Evolutionary conservation across 805 yeast genomes (phyloP).

Genomic region (Wickerhamomyces queroliae): DNA sequence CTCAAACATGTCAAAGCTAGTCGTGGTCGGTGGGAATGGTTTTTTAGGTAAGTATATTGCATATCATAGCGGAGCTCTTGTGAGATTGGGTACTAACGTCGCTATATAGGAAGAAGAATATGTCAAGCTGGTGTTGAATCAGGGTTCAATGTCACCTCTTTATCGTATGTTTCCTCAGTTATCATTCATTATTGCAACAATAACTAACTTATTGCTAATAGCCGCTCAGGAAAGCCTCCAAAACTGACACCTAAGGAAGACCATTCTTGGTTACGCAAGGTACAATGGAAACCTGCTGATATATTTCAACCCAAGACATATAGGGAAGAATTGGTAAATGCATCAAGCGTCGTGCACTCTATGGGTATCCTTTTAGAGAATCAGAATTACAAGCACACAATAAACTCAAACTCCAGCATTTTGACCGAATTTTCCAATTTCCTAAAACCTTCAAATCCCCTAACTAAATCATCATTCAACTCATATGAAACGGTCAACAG

Average conservation of each 20-base stretch:
- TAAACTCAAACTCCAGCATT: slow-evolving; percentile 23
- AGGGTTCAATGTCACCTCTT: slow-evolving; percentile 63
- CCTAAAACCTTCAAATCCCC: slow-evolving; percentile 55
- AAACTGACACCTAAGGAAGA: slow-evolving; percentile 23
- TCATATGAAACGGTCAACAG: slow-evolving; percentile 63
- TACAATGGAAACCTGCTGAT: slow-evolving; percentile 63
- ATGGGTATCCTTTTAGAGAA: slow-evolving; percentile 74
- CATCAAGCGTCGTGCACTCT: slow-evolving; percentile 73
- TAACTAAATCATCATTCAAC: slow-evolving; percentile 33
- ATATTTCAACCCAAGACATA: slow-evolving; percentile 63
- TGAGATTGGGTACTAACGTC: background rate
- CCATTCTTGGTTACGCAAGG: slow-evolving; percentile 46
- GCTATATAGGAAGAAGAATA: slow-evolving; percentile 46
- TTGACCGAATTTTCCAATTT: slow-evolving; percentile 31
- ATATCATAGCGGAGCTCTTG: background rate
- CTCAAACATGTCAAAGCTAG: slow-evolving; percentile 27
- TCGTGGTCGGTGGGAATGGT: slow-evolving; percentile 88
- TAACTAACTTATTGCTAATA: too few relatives aligned
- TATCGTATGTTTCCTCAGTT: slow-evolving; percentile 34
- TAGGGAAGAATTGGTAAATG: slow-evolving; percentile 35
- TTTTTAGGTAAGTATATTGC: slow-evolving; percentile 47
- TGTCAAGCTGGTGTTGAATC: slow-evolving; percentile 59
- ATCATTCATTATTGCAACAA: too few relatives aligned
- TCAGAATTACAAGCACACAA: slow-evolving; percentile 53
- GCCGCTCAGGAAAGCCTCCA: slow-evolving; percentile 52